Evolutionary conservation across 2,329 filamentous ascomycete genomes (phyloP).

Genomic region (Colletotrichum sp.): DNA sequence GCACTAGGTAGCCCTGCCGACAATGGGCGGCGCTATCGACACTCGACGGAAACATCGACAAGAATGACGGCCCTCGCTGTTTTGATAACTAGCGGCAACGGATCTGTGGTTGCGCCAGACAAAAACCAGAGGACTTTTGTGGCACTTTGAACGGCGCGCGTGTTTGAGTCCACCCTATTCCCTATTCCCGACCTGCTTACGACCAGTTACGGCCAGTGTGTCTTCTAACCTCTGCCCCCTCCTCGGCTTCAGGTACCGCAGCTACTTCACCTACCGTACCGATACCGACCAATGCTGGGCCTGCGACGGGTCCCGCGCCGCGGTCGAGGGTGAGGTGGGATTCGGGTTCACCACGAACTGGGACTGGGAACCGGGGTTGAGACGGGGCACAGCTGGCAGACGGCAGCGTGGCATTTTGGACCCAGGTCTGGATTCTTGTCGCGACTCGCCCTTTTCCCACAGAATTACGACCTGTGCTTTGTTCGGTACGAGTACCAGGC

Average conservation of each 20-base stretch:
- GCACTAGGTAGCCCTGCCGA: not conserved
- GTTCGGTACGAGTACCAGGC: not conserved
- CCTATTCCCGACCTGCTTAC: not conserved
- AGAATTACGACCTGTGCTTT: not conserved
- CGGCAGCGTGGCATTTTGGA: slow-evolving; percentile 4
- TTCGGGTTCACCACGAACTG: not conserved
- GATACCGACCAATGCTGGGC: not conserved
- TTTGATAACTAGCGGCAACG: not conserved
- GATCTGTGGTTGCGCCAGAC: not conserved
- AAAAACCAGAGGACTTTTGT: not conserved
- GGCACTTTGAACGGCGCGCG: not conserved
- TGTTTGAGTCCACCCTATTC: not conserved
- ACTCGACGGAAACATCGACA: not conserved
- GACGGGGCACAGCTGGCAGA: not conserved
- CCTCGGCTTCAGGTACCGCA: not conserved
- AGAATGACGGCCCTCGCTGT: not conserved
- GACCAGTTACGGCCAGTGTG: not conserved
- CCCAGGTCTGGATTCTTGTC: slow-evolving; percentile 10
- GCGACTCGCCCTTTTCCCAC: not conserved
- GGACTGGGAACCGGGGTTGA: not conserved
- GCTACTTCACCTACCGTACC: not conserved
- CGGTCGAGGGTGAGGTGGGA: not conserved
- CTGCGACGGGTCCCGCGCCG: not conserved
- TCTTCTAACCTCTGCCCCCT: not conserved
- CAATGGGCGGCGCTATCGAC: not conserved